phyloP scores from a whole-genome alignment of 1,284 basidiomycete genomes.

The Rhizopogon parksii region DNA sequence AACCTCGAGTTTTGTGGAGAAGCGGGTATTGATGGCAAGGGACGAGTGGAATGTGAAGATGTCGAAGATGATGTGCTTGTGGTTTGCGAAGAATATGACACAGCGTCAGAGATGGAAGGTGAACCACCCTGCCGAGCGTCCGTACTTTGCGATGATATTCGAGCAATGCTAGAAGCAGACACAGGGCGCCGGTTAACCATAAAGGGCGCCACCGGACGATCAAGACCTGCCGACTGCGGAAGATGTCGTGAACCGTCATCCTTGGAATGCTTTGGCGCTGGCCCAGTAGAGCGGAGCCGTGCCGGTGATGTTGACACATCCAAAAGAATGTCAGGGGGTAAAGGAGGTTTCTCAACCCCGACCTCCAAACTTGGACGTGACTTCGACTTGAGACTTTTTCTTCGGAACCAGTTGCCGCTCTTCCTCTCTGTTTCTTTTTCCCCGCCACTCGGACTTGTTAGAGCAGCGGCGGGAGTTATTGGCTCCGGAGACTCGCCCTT shows the following conservation, averaged over 20 bases:
- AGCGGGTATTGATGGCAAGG: slow-evolving; percentile 24
- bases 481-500: slow-evolving; percentile 10
- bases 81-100: slow-evolving; percentile 25
- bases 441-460: slow-evolving; percentile 30
- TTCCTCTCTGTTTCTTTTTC: slow-evolving; percentile 38
- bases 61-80: slow-evolving; percentile 13
- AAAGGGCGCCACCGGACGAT: slow-evolving; percentile 7
- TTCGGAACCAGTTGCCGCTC: slow-evolving; percentile 51
- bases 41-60: slow-evolving; percentile 8
- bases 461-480: slow-evolving; percentile 9
- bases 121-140: slow-evolving; percentile 21
- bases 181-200: slow-evolving; percentile 14
- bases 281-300: slow-evolving; percentile 21
- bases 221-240: slow-evolving; percentile 18
- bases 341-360: slow-evolving; percentile 10
- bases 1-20: slow-evolving; percentile 19
- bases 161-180: slow-evolving; percentile 9
- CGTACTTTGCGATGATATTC: slow-evolving; percentile 9
- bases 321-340: slow-evolving; percentile 11
- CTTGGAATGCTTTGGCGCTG: slow-evolving; percentile 20
- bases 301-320: slow-evolving; percentile 15
- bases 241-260: slow-evolving; percentile 14
- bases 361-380: slow-evolving; percentile 20
- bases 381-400: slow-evolving; percentile 35
- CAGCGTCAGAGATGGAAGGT: slow-evolving; percentile 26